Evolutionary conservation across 768 basidiomycete species (phyloP).

Genomic region (Tephrocybe sp.): DNA sequence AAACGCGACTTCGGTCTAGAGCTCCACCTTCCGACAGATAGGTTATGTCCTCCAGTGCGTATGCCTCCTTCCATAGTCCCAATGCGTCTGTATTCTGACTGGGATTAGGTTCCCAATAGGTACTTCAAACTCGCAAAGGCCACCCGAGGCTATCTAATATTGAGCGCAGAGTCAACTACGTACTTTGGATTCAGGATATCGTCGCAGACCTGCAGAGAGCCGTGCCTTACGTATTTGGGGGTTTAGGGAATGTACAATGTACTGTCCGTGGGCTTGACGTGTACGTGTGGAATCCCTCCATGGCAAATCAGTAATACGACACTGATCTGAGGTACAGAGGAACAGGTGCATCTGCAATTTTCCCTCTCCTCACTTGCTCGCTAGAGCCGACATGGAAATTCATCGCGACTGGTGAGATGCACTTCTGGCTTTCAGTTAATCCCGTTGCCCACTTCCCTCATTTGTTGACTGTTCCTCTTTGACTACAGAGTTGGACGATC

Average conservation of each 20-base stretch:
- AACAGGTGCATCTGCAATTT: slow-evolving; percentile 89
- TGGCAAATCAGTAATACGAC: background rate
- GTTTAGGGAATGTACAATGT: background rate
- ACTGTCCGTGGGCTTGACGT: slow-evolving; percentile 63
- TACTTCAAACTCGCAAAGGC: slow-evolving; percentile 18
- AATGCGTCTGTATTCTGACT: background rate
- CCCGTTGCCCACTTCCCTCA: background rate
- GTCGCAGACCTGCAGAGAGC: slow-evolving; percentile 29
- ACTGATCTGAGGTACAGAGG: slow-evolving; percentile 43
- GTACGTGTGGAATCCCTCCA: slow-evolving; percentile 36
- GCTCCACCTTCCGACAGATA: slow-evolving; percentile 59
- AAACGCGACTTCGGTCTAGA: slow-evolving; percentile 68
- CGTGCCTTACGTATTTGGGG: slow-evolving; percentile 6
- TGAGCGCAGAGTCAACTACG: slow-evolving; percentile 72
- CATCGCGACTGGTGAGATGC: slow-evolving; percentile 61
- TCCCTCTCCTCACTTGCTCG: slow-evolving; percentile 71
- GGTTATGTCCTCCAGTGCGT: slow-evolving; percentile 86
- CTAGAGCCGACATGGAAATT: slow-evolving; percentile 55
- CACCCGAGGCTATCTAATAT: background rate
- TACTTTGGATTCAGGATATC: slow-evolving; percentile 82
- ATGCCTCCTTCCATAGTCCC: slow-evolving; percentile 1
- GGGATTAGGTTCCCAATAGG: slow-evolving; percentile 68
- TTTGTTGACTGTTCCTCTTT: background rate
- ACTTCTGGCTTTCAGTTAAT: no score
- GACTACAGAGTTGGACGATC: slow-evolving; percentile 63